A percentile compares a stretch with the other conserved stretches of the same genome.
phyloP scores from a whole-genome alignment of 441 rosid genomes.

The Aquilaria agallochum region DNA sequence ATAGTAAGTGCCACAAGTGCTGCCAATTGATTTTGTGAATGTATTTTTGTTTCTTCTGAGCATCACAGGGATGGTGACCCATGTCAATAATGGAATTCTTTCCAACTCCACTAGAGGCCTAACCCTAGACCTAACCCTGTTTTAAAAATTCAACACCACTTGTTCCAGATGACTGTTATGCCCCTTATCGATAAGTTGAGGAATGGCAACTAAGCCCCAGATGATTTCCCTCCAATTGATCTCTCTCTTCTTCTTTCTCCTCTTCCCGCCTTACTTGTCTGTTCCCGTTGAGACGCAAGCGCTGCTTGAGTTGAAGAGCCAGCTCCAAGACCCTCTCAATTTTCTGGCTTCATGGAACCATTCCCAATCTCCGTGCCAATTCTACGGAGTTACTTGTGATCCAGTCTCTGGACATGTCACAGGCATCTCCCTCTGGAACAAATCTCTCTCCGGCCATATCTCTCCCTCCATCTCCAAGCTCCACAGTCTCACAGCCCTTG shows the following conservation, averaged over 20 bases:
- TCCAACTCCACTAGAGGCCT: no score
- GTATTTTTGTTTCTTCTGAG: slow-evolving; percentile 9
- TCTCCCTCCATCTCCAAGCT: slow-evolving; percentile 57
- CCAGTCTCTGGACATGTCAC: slow-evolving; percentile 37
- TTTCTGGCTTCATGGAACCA: slow-evolving; percentile 59
- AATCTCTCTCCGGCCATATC: slow-evolving; percentile 55
- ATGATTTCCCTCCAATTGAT: slow-evolving; percentile 6
- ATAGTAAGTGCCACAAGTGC: no score
- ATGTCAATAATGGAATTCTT: slow-evolving; percentile 8
- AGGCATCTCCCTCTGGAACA: slow-evolving; percentile 42
- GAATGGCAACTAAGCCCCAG: slow-evolving; percentile 4
- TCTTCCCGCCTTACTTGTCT: slow-evolving; percentile 39
- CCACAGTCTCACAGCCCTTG: slow-evolving; percentile 36
- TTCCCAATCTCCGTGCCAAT: slow-evolving; percentile 54
- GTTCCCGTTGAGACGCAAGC: slow-evolving; percentile 39
- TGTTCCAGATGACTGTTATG: not conserved
- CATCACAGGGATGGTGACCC: slow-evolving; percentile 15
- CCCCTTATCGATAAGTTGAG: not conserved
- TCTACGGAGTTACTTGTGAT: slow-evolving; percentile 58
- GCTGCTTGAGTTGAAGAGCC: slow-evolving; percentile 61
- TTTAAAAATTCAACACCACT: not conserved
- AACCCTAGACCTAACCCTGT: not conserved
- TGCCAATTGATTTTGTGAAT: not conserved
- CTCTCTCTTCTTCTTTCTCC: slow-evolving; percentile 13
- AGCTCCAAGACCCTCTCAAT: slow-evolving; percentile 54